Evolutionary conservation across 208 protist genomes (phyloP).

Genomic region (Histomonas meleagridis): DNA sequence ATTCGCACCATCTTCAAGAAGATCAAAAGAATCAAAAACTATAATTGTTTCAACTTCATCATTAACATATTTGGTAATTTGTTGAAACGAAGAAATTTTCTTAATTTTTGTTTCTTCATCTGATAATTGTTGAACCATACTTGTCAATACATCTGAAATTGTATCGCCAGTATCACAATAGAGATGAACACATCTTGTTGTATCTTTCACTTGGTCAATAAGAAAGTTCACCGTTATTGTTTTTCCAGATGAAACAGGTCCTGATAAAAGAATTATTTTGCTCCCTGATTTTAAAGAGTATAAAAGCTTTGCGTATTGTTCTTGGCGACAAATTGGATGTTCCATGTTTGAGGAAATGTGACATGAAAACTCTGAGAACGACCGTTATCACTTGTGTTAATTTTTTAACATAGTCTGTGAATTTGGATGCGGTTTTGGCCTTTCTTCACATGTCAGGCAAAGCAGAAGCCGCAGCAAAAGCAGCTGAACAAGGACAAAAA

Average conservation of each 20-base stretch:
- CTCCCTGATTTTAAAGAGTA: not conserved
- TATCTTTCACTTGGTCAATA: not conserved
- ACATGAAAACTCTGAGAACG: too few relatives aligned
- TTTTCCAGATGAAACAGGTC: constrained; percentile 25
- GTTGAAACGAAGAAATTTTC: not conserved
- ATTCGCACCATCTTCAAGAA: not conserved
- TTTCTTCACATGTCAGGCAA: not conserved
- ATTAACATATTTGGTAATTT: not conserved
- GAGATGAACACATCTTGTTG: not conserved
- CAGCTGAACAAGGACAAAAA: not conserved
- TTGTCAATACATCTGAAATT: not conserved
- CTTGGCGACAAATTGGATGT: not conserved
- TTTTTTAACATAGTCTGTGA: too few relatives aligned
- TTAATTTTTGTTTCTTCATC: not conserved
- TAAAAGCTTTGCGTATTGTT: not conserved
- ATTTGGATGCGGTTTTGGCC: not conserved
- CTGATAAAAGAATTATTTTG: not conserved
- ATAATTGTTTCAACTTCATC: not conserved
- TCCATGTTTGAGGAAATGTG: too few relatives aligned
- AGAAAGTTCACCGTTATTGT: not conserved
- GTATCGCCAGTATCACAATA: not conserved
- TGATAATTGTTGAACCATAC: not conserved
- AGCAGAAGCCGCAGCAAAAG: not conserved
- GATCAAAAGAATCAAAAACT: not conserved
- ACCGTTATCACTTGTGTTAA: too few relatives aligned